Evolutionary conservation across 345 rosid genomes (phyloP), one percentile per base, ranked within the genome.

Genomic region (Pistacia atlantica): DNA sequence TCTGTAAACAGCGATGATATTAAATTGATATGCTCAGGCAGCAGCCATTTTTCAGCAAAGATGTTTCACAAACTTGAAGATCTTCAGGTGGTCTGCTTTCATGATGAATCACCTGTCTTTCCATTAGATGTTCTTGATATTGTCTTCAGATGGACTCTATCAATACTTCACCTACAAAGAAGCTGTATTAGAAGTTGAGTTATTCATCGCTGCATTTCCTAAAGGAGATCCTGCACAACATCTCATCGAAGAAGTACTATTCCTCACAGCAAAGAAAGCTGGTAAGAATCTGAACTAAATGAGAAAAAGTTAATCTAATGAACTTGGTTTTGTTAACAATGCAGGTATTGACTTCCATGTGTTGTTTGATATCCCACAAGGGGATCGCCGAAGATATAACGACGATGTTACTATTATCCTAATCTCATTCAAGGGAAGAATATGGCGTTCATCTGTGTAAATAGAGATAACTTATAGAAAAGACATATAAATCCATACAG

Each of bases 181-280:
- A 86, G 99, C 90, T 66, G 84, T 92, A 17, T 77, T 85, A 8
- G 93, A 90, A 74, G 93, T 93, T 0, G 94, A 90, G 28, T 86
- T 86, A 16, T 96, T 96, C 88, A 87, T 91, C 12, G 68, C n/a
- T 35, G 84, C 90, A 11, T 89, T 87, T 67, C 98, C 99, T 0
- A 97, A 92, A 78, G 97, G 97, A 11, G 99, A 96, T 84, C n/a
- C 99, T 3, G 98, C 99, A 1, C 97, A 93, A 71, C 97, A 96
- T 83, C 93, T 96, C 5, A 81, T 96, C 2, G 94, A 93, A 84
- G 86, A 90, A 82, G 88, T 92, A 8, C 87, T 96, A 37, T 89
- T 89, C 74, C 91, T 97, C 7, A 98, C 99, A 17, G 99, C n/a
- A 2, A 92, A 85, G 77, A 92, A 92, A 90, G 92, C n/a, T 10